Conservation (phyloP, 805 yeast species). For the Kockiozyma suomiensis region DNA sequence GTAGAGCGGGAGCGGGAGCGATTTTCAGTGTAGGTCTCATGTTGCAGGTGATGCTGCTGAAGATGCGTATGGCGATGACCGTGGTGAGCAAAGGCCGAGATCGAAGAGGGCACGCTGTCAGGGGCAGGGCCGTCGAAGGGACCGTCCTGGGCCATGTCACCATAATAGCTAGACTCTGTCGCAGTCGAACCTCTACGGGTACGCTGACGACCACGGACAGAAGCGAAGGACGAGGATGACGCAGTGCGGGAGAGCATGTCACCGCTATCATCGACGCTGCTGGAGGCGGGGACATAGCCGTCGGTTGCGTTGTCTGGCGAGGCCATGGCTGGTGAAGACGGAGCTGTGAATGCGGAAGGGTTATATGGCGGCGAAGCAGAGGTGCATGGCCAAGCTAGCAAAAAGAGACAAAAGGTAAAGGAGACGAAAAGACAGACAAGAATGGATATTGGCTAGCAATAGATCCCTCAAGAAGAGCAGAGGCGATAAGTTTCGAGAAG, state of each 20-base stretch:
- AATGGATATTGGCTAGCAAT: too few species aligned
- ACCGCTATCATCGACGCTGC: not conserved
- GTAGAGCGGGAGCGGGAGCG: conserved; percentile 26
- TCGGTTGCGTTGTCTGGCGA: not conserved
- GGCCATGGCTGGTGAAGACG: not conserved
- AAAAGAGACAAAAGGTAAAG: too few species aligned
- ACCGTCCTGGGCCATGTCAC: conserved; percentile 37
- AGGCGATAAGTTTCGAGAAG: not conserved
- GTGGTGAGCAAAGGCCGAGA: conserved; percentile 34
- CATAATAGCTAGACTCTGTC: conserved; percentile 27
- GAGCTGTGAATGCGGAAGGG: not conserved
- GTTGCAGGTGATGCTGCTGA: not conserved
- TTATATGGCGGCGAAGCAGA: not conserved
- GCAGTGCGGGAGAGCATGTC: conserved; percentile 6
- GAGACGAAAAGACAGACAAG: too few species aligned
- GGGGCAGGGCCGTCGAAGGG: conserved; percentile 38
- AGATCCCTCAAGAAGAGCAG: too few species aligned
- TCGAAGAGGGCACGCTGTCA: conserved; percentile 37
- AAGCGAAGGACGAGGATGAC: conserved; percentile 12
- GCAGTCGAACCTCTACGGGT: conserved; percentile 29
- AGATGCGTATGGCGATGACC: conserved; percentile 1
- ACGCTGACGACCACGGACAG: conserved; percentile 21
- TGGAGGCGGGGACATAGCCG: not conserved
- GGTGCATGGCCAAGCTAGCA: not conserved
- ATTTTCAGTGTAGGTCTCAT: not conserved